These are phyloP conservation scores for Phytophthora hibernalis DNA, from an alignment of 352 stramenopile genomes.

Conservation along the genomic window DNA sequence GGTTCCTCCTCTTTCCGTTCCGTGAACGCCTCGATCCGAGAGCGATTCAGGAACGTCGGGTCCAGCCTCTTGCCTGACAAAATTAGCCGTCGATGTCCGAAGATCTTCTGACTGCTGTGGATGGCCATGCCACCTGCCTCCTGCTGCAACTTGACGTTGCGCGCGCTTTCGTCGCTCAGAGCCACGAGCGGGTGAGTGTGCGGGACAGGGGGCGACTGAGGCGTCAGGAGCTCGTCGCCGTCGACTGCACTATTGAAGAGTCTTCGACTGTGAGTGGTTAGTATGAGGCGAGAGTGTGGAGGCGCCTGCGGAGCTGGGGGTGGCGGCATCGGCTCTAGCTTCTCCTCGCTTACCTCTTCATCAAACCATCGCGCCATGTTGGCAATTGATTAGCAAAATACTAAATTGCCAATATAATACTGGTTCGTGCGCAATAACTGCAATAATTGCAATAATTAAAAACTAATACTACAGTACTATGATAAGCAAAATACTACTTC, in stretches of 20 bases:
- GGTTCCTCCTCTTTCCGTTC: slow-evolving; percentile 16
- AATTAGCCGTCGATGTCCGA: slow-evolving; percentile 3
- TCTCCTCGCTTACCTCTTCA: slow-evolving; percentile 40
- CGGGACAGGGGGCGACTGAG: slow-evolving; percentile 50
- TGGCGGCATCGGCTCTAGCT: slow-evolving; percentile 61
- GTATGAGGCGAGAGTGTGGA: slow-evolving; percentile 22
- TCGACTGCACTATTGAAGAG: neutral
- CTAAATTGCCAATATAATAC: neutral
- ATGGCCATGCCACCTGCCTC: slow-evolving; percentile 25
- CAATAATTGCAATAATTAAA: no score
- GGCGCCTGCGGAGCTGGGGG: slow-evolving; percentile 49
- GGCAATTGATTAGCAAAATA: slow-evolving; percentile 6
- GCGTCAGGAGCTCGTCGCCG: slow-evolving; percentile 39
- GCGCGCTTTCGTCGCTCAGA: slow-evolving; percentile 34
- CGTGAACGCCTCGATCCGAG: slow-evolving; percentile 47
- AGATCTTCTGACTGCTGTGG: slow-evolving; percentile 19
- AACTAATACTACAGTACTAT: no score
- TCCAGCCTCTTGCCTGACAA: slow-evolving; percentile 48
- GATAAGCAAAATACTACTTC: no score
- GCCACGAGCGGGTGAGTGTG: slow-evolving; percentile 62
- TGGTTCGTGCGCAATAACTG: no score
- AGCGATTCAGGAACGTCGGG: slow-evolving; percentile 61
- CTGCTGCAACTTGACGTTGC: slow-evolving; percentile 33
- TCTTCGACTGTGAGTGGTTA: neutral
- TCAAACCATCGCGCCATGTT: slow-evolving; percentile 16